Percentiles rank a stretch among this genome's conserved stretches.
These are phyloP conservation scores for Apiotrichum akiyoshidainum DNA, from an alignment of 1,284 basidiomycete species.

Conservation along the genomic window DNA sequence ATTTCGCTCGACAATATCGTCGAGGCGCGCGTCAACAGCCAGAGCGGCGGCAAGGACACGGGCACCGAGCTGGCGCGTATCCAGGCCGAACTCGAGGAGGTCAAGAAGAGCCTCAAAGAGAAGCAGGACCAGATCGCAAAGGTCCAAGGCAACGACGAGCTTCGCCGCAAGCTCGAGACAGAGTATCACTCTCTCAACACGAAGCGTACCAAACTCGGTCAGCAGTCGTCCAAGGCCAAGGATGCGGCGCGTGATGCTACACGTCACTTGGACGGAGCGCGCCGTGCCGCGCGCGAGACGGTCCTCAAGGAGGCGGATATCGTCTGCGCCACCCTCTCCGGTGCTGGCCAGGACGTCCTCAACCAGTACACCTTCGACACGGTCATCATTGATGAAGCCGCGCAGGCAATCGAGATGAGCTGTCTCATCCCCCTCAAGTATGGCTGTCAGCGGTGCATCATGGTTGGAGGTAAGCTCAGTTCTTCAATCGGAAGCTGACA, in stretches of 20 bases:
- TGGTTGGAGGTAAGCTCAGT: conserved; percentile 77
- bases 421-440: conserved; percentile 97
- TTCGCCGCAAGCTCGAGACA: conserved; percentile 54
- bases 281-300: conserved; percentile 68
- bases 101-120: conserved; percentile 61
- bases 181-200: conserved; percentile 69
- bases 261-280: conserved; percentile 71
- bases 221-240: conserved; percentile 70
- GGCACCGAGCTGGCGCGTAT: conserved; percentile 57
- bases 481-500: conserved; percentile 4
- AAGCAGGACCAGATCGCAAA: conserved; percentile 60
- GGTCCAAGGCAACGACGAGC: conserved; percentile 34
- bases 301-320: conserved; percentile 87
- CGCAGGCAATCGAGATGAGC: conserved; percentile 93
- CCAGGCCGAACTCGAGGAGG: conserved; percentile 64
- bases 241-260: conserved; percentile 72
- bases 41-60: conserved; percentile 54
- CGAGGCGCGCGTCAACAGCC: conserved; percentile 66
- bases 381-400: conserved; percentile 96
- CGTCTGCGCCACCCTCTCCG: conserved; percentile 89
- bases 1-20: conserved; percentile 83
- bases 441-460: conserved; percentile 75
- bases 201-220: conserved; percentile 62
- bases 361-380: conserved; percentile 87
- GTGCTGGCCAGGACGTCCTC: conserved; percentile 84